phyloP scores from a whole-genome alignment of 2,329 filamentous ascomycete genomes.

The Lasiodiplodia theobromae region DNA sequence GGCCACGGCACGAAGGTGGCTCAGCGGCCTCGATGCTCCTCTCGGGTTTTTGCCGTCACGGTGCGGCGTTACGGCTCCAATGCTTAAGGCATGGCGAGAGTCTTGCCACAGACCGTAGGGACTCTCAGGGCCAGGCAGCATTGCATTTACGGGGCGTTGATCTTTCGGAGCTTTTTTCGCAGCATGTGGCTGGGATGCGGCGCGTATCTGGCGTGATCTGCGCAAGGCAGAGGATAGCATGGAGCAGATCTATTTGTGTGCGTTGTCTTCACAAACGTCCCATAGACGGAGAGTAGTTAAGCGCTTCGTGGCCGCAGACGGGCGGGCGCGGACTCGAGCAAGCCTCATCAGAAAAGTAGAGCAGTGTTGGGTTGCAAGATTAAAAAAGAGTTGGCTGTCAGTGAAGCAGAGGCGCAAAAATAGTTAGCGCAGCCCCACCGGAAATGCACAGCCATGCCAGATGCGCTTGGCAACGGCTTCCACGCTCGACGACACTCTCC shows the following conservation, averaged over 20 bases:
- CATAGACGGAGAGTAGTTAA: neutral
- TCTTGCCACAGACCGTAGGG: too few species aligned
- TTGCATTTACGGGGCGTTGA: slow-evolving; percentile 7
- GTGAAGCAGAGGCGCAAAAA: slow-evolving; percentile 1
- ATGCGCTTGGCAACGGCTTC: slow-evolving; percentile 13
- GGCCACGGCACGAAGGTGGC: neutral
- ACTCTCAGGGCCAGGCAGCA: neutral
- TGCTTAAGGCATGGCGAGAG: neutral
- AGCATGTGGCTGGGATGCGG: neutral
- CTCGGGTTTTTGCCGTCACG: neutral
- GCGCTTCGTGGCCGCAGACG: neutral
- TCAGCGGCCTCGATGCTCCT: neutral
- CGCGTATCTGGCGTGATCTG: slow-evolving; percentile 9
- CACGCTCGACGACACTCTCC: slow-evolving; percentile 12
- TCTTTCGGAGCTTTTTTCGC: slow-evolving; percentile 14
- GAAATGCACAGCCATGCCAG: slow-evolving; percentile 12
- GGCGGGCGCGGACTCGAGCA: neutral
- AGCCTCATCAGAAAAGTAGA: neutral
- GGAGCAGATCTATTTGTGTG: slow-evolving; percentile 22
- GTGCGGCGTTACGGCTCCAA: neutral
- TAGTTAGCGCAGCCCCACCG: slow-evolving; percentile 9
- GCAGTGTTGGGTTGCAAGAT: neutral
- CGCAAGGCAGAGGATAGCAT: slow-evolving; percentile 12
- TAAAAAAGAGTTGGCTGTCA: neutral
- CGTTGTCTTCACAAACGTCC: neutral